A percentile compares a stretch with the other conserved stretches of the same genome.
Conservation (phyloP, 495 filamentous ascomycete species). For the Peziza echinospora region DNA sequence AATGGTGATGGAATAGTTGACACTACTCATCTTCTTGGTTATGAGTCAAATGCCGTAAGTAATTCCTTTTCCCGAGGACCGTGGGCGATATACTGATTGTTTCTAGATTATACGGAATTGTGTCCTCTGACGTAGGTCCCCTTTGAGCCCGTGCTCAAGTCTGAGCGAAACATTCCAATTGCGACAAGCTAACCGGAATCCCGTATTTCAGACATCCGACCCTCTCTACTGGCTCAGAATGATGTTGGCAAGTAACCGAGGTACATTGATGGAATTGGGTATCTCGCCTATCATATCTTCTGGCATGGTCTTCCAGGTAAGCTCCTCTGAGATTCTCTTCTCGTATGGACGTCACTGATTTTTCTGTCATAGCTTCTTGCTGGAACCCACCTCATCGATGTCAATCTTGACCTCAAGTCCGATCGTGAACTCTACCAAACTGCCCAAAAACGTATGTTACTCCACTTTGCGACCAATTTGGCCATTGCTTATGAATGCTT, state of each 20-base stretch:
- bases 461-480: background rate
- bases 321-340: background rate
- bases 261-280: slow-evolving; percentile 96
- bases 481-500: slow-evolving; percentile 2
- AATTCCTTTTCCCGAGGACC: slow-evolving; percentile 13
- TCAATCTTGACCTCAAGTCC: slow-evolving; percentile 97
- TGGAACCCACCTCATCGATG: slow-evolving; percentile 98
- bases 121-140: slow-evolving; percentile 52
- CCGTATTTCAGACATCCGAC: slow-evolving; percentile 42
- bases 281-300: slow-evolving; percentile 99
- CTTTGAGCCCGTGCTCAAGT: background rate
- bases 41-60: slow-evolving; percentile 92
- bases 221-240: slow-evolving; percentile 98
- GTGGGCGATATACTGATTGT: slow-evolving; percentile 3
- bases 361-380: slow-evolving; percentile 45
- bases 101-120: slow-evolving; percentile 55
- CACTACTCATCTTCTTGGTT: slow-evolving; percentile 93
- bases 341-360: slow-evolving; percentile 4
- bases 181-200: slow-evolving; percentile 1
- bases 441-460: slow-evolving; percentile 59
- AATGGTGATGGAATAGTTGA: slow-evolving; percentile 37
- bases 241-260: slow-evolving; percentile 98
- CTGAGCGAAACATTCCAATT: slow-evolving; percentile 1
- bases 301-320: slow-evolving; percentile 94
- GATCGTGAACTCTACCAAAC: slow-evolving; percentile 99